phyloP scores from a whole-genome alignment of 805 yeast species.

The Candida vaughaniae region DNA sequence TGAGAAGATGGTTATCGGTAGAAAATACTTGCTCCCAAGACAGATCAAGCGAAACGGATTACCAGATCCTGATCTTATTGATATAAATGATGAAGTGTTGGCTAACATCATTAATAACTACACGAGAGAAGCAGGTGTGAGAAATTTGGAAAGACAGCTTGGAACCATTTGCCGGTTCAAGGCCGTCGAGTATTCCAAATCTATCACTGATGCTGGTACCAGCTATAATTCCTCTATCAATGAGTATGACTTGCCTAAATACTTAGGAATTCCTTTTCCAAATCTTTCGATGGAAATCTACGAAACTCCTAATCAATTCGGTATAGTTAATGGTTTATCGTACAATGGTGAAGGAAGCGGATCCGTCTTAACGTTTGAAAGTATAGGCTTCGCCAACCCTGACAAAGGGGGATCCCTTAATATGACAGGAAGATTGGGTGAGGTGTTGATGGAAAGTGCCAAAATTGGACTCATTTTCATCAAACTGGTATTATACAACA shows the following conservation, averaged over 20 bases:
- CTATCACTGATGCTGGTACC: constrained; percentile 14
- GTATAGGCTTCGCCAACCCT: constrained; percentile 50
- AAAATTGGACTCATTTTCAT: constrained; percentile 76
- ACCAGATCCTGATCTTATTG: constrained; percentile 37
- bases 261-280: constrained; percentile 65
- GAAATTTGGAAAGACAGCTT: constrained; percentile 71
- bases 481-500: constrained; percentile 48
- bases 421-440: constrained; percentile 82
- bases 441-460: constrained; percentile 76
- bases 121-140: constrained; percentile 84
- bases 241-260: constrained; percentile 58
- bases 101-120: constrained; percentile 62
- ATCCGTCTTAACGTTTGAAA: constrained; percentile 74
- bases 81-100: constrained; percentile 54
- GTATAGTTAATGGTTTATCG: constrained; percentile 85
- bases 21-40: constrained; percentile 68
- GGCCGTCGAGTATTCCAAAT: constrained; percentile 65
- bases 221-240: constrained; percentile 42
- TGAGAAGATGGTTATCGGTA: constrained; percentile 74
- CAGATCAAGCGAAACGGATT: constrained; percentile 72
- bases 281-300: constrained; percentile 29
- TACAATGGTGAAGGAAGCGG: constrained; percentile 88
- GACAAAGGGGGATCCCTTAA: constrained; percentile 49
- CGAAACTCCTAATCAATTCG: constrained; percentile 37
- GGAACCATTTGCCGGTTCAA: constrained; percentile 78